Percentiles rank a stretch among this genome's conserved stretches.
These are phyloP conservation scores for Truncatella angustata DNA, from an alignment of 2,329 filamentous ascomycete genomes.

Conservation along the genomic window DNA sequence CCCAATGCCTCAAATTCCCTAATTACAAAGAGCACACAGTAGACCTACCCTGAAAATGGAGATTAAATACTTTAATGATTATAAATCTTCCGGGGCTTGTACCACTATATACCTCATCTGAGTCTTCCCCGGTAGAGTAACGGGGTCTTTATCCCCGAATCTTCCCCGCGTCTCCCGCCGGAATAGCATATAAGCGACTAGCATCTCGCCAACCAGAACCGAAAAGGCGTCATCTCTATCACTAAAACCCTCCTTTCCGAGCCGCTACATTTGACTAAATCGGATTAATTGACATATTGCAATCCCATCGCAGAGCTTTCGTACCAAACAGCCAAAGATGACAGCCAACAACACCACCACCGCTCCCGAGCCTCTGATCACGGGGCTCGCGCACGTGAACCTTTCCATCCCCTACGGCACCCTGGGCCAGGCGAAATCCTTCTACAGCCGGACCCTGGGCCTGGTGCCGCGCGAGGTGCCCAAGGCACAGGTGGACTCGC, in stretches of 20 bases:
- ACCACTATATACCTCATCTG: slow-evolving; percentile 1
- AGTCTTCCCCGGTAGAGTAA: background rate
- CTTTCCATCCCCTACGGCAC: slow-evolving; percentile 54
- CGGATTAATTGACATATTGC: no score
- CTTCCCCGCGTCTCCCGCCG: background rate
- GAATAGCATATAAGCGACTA: background rate
- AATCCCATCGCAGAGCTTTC: background rate
- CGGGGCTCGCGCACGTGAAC: slow-evolving; percentile 56
- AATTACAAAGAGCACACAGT: no score
- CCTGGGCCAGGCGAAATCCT: slow-evolving; percentile 47
- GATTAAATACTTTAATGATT: no score
- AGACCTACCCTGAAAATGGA: no score
- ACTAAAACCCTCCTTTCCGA: no score
- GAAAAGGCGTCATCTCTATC: background rate
- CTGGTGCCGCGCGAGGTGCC: slow-evolving; percentile 53
- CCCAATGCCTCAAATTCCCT: no score
- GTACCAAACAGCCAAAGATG: background rate
- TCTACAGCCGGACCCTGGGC: slow-evolving; percentile 56
- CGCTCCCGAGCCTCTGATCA: slow-evolving; percentile 37
- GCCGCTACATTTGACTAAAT: no score
- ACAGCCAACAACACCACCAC: background rate
- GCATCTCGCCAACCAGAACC: background rate
- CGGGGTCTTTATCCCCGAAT: background rate
- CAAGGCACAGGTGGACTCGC: slow-evolving; percentile 42
- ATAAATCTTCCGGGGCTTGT: no score